Evolutionary conservation across 768 basidiomycete species (phyloP), one percentile per base, ranked within the genome.

Genomic region (Crassisporium funariophilum): DNA sequence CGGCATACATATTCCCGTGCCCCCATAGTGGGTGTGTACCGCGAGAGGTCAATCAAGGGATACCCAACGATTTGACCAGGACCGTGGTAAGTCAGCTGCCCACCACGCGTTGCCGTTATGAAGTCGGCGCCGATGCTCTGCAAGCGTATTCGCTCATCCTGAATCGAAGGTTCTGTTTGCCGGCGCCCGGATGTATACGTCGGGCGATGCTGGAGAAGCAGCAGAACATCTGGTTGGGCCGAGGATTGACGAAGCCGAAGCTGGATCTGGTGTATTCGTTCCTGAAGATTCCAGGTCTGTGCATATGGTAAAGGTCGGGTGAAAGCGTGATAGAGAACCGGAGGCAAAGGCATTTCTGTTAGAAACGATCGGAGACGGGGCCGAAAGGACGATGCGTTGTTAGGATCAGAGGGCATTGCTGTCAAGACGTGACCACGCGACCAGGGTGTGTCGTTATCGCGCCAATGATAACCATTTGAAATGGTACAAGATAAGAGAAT

Each of bases 61-160:
- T 99, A 99, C 21, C 94, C 97, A 12, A 98, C 89, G 58, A 99
- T 75, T 68, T 99, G 97, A 5, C 97, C 97, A 1, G 97, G 95
- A 0, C 97, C 97, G 65, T 99, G 97, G 66, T 91, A 99, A 1
- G 97, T 99, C 47, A 93, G 78, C 69, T 98, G 86, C 2, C 97
- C 97, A 11, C 97, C 97, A 43, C 97, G 77, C 43, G 81, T 76
- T 2, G 93, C 83, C 17, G 81, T 70, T 29, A 89, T 79, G 58
- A 95, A 95, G 61, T 97, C 91, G 0, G 95, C 95, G 19, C 95
- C 95, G 17, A 91, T 73, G 35, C 22, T 73, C 61, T 76, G 79
- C n/a, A 98, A 71, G 16, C 89, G 82, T 29, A 64, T 44, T 20
- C 72, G 72, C 46, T 95, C 90, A 34, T 71, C 67, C 29, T 76